Percentiles rank a stretch among this genome's conserved stretches.
phyloP scores from a whole-genome alignment of 495 filamentous ascomycete genomes.

The Annulohypoxylon bovei region DNA sequence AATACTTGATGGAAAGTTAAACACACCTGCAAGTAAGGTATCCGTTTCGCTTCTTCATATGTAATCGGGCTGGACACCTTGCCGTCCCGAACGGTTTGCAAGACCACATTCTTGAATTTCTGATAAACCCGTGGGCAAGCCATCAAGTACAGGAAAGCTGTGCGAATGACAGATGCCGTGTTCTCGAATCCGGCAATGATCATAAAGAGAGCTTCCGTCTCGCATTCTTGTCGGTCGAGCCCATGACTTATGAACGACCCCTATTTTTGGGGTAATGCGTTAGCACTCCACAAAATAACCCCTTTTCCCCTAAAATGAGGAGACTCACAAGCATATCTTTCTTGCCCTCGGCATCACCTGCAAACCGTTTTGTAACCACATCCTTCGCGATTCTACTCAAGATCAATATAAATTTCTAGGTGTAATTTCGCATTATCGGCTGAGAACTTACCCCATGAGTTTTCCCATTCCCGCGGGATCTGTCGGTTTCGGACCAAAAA shows the following conservation, averaged over 20 bases:
- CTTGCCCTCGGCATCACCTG: background rate
- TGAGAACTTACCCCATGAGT: background rate
- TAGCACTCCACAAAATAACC: background rate
- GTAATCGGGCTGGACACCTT: background rate
- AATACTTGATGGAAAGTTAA: background rate
- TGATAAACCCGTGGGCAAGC: constrained; percentile 4
- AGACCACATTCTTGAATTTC: constrained; percentile 4
- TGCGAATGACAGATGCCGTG: background rate
- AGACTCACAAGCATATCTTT: constrained; percentile 6
- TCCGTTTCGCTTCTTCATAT: background rate
- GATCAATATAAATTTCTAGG: background rate
- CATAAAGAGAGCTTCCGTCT: constrained; percentile 6
- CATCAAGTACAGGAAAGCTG: constrained; percentile 3
- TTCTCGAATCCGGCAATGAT: constrained; percentile 11
- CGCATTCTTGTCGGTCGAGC: constrained; percentile 6
- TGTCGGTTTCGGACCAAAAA: background rate
- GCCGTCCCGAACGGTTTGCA: background rate
- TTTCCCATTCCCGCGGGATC: background rate
- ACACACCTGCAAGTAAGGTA: constrained; percentile 8
- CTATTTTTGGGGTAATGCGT: background rate
- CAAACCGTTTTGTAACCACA: background rate
- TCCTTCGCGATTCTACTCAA: background rate
- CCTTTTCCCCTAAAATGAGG: background rate
- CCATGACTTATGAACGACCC: constrained; percentile 6
- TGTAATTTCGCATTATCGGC: background rate